Base-by-base conservation (phyloP, 75 land plant genomes). In the Selaginella tamariscina region DNA sequence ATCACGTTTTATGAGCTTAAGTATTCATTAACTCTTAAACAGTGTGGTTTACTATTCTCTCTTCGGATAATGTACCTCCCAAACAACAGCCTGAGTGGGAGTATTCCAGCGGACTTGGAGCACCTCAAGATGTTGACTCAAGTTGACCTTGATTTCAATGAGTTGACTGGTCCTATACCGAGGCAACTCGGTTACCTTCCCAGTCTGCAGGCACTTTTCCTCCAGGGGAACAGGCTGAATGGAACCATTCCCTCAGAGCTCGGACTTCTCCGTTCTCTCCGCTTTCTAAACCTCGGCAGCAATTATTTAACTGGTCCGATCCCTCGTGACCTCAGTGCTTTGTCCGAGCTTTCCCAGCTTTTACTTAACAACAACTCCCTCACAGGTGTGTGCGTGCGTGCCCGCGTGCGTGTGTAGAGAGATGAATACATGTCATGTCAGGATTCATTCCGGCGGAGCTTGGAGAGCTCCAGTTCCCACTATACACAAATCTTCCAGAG, bases 51-150 rank as follows among this genome's bases (percentile, higher is more conserved):
- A 2, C 26, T 59, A 2, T 27, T 27, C 8, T 59, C 62, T n/a
- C 62, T 59, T 8, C 62, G 26, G 62, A 5, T 59, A 2, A 23
- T 59, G 62, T 59, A 59, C 62, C 62, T 59, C 23, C 27, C 62
- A 9, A 59, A 59, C 62, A 59, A 59, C 26, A 59, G 62, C 26
- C 23, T 59, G 62, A 59, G 62, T 59, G 62, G 62, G n/a, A 2
- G 8, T 9, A 59, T 59, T 27, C 62, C 62, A 59, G 23, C 26
- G 62, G 62, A 59, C 27, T 5, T 59, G 8, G 26, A 21, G 23
- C 26, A 59, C 26, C 62, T 59, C 27, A 59, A 59, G n/a, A 59
- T 27, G 26, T 23, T 59, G 18, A 59, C 21, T 23, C 62, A 59
- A 21, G 24, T 59, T 2, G 26, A 59, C 62, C 26, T 59, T n/a